Conservation (phyloP, 1,284 basidiomycete species). For the Papiliotrema laurentii region DNA sequence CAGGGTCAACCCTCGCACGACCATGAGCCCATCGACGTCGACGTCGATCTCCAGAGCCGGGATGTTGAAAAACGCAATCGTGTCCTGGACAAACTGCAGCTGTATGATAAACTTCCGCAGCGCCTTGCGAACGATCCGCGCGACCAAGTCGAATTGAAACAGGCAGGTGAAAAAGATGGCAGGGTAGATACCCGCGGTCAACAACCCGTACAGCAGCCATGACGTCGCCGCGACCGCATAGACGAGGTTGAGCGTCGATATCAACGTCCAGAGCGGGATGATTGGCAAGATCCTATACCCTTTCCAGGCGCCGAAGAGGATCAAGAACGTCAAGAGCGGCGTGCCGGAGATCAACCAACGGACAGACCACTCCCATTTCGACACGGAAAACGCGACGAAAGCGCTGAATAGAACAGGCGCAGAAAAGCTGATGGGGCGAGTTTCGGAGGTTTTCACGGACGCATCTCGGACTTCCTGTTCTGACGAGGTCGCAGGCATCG, state of each 20-base stretch:
- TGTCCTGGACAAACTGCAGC: slow-evolving; percentile 18
- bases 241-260: slow-evolving; percentile 12
- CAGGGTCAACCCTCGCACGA: slow-evolving; percentile 17
- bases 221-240: slow-evolving; percentile 17
- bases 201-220: slow-evolving; percentile 14
- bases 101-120: slow-evolving; percentile 11
- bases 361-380: slow-evolving; percentile 10
- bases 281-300: slow-evolving; percentile 9
- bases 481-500: too few species aligned
- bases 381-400: neutral
- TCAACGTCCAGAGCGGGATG: slow-evolving; percentile 11
- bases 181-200: slow-evolving; percentile 8
- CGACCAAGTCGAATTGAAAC: slow-evolving; percentile 15
- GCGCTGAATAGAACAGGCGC: neutral
- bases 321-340: slow-evolving; percentile 10
- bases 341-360: slow-evolving; percentile 17
- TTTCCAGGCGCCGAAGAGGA: slow-evolving; percentile 12
- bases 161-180: slow-evolving; percentile 14
- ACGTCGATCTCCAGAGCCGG: slow-evolving; percentile 22
- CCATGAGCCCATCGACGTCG: slow-evolving; percentile 21
- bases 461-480: too few species aligned
- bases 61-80: slow-evolving; percentile 19
- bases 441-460: too few species aligned
- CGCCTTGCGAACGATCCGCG: slow-evolving; percentile 3
- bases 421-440: too few species aligned